phyloP scores from a whole-genome alignment of 139 green algal genomes.

The Chlorella ohadii region DNA sequence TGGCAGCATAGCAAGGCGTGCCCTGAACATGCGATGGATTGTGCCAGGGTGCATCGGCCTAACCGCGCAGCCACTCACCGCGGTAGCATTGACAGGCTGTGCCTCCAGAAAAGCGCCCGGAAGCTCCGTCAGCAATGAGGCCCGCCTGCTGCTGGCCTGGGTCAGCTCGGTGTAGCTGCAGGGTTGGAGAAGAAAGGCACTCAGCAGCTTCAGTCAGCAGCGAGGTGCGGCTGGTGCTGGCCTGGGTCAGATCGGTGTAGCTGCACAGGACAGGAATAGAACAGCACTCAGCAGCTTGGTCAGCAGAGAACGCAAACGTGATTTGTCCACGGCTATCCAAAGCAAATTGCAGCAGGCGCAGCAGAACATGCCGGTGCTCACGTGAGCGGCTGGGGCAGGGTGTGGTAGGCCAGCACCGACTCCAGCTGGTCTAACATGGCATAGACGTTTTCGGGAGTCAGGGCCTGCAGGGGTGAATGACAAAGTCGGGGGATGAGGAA shows the following conservation, averaged over 20 bases:
- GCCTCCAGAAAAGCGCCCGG: not conserved
- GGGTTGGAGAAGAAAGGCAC: too few species aligned
- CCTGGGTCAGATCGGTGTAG: not conserved
- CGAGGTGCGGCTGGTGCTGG: not conserved
- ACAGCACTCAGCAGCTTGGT: too few species aligned
- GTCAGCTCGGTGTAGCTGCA: slow-evolving; percentile 17
- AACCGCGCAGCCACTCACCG: slow-evolving; percentile 13
- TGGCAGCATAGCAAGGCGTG: too few species aligned
- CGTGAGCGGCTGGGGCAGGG: slow-evolving; percentile 13
- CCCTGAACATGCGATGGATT: too few species aligned
- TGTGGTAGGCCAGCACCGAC: slow-evolving; percentile 22
- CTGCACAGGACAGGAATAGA: not conserved
- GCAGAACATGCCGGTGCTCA: not conserved
- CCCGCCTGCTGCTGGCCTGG: not conserved
- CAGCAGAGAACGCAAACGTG: too few species aligned
- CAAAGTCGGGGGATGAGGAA: too few species aligned
- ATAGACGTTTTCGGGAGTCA: slow-evolving; percentile 3
- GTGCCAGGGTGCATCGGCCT: too few species aligned
- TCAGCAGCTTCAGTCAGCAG: slow-evolving; percentile 11
- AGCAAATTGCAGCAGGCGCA: too few species aligned
- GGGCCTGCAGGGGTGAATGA: not conserved
- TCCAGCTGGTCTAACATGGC: not conserved
- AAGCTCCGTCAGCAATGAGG: not conserved
- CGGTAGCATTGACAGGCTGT: not conserved
- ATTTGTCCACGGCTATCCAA: too few species aligned